A percentile compares a stretch with the other conserved stretches of the same genome.
phyloP scores from a whole-genome alignment of 106 monocot species.

The Dendrobium officinale region DNA sequence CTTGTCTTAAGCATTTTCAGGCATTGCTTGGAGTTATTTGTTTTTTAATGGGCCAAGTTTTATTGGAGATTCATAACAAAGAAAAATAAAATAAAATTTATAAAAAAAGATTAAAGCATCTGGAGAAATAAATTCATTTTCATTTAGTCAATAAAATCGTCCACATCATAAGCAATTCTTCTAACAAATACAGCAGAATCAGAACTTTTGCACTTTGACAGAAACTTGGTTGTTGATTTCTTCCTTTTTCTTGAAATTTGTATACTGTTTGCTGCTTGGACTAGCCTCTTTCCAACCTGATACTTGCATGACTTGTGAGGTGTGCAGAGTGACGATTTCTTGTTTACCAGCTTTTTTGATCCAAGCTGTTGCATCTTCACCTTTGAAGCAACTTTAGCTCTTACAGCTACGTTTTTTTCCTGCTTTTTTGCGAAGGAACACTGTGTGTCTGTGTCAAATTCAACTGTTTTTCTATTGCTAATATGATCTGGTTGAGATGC shows the following conservation, averaged over 20 bases:
- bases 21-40: background rate
- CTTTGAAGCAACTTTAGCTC: background rate
- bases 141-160: constrained; percentile 5
- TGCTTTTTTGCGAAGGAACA: background rate
- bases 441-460: constrained; percentile 1
- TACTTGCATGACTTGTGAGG: background rate
- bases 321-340: background rate
- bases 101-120: too few relatives aligned
- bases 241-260: constrained; percentile 1
- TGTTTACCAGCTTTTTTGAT: background rate
- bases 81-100: too few relatives aligned
- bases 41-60: too few relatives aligned
- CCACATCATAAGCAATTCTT: constrained; percentile 15
- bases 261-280: constrained; percentile 18
- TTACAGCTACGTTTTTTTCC: background rate
- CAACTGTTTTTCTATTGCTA: background rate
- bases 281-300: constrained; percentile 30
- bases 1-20: background rate
- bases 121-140: background rate
- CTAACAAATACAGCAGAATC: background rate
- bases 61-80: too few relatives aligned
- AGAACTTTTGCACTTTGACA: background rate
- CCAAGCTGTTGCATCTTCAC: constrained; percentile 1
- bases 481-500: background rate
- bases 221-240: constrained; percentile 3